Evolutionary conservation across 2,329 filamentous ascomycete genomes (phyloP).

Genomic region (Talaromyces sp.): DNA sequence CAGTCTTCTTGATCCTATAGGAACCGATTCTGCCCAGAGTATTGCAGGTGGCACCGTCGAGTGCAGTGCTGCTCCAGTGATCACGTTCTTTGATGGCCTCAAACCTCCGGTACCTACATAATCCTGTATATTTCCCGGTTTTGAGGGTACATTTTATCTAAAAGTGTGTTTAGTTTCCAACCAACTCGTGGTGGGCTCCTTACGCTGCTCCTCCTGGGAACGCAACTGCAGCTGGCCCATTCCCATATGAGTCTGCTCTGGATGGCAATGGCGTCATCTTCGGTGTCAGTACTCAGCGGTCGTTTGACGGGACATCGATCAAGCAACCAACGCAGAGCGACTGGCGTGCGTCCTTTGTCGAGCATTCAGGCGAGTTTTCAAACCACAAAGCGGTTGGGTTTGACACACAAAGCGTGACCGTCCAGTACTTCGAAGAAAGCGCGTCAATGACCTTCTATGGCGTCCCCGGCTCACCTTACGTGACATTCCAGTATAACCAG

Average conservation of each 20-base stretch:
- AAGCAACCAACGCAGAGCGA: background rate
- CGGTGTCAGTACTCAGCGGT: background rate
- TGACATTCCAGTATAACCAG: background rate
- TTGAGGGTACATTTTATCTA: background rate
- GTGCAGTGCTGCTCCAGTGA: background rate
- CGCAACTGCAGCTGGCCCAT: background rate
- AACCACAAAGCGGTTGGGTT: background rate
- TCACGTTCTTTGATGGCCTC: background rate
- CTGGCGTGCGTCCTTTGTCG: background rate
- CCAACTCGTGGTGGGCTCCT: background rate
- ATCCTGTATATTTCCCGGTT: background rate
- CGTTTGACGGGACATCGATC: background rate
- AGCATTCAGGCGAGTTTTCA: background rate
- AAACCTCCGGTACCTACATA: background rate
- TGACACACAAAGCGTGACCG: background rate
- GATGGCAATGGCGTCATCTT: background rate
- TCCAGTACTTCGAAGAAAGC: background rate
- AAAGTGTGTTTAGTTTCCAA: background rate
- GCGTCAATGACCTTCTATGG: background rate
- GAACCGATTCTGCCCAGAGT: background rate
- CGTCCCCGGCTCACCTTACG: background rate
- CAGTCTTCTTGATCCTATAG: background rate
- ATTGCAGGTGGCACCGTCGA: background rate
- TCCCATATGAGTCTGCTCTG: background rate
- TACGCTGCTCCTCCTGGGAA: background rate